These are phyloP conservation scores for Coemansia sp. DNA, from an alignment of 371 early-diverging fungal species.

Conservation along the genomic window DNA sequence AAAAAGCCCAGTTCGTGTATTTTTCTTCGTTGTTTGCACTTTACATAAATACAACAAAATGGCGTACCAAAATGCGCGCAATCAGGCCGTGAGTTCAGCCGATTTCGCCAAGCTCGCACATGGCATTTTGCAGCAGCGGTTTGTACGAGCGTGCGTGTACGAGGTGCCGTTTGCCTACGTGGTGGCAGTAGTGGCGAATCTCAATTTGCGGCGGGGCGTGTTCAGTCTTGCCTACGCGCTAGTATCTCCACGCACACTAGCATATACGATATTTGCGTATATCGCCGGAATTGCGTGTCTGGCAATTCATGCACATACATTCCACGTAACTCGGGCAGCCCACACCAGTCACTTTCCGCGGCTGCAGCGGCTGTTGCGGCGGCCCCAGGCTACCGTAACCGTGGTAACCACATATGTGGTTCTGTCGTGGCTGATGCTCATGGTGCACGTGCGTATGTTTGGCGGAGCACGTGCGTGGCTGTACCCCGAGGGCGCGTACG, in stretches of 20 bases:
- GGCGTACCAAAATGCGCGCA: slow-evolving; percentile 30
- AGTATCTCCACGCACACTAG: slow-evolving; percentile 34
- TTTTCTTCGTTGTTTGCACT: neutral
- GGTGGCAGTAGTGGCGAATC: slow-evolving; percentile 31
- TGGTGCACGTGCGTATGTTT: slow-evolving; percentile 30
- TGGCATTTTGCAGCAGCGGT: slow-evolving; percentile 32
- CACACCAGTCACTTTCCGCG: slow-evolving; percentile 40
- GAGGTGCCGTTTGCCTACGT: slow-evolving; percentile 37
- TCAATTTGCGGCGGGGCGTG: slow-evolving; percentile 23
- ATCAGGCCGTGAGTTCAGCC: slow-evolving; percentile 34
- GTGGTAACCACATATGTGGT: slow-evolving; percentile 14
- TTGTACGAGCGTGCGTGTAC: slow-evolving; percentile 45
- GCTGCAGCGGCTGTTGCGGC: slow-evolving; percentile 45
- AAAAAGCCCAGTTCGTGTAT: neutral
- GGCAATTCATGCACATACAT: slow-evolving; percentile 23
- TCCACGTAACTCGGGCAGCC: slow-evolving; percentile 33
- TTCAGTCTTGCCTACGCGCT: slow-evolving; percentile 24
- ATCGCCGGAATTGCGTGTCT: slow-evolving; percentile 21
- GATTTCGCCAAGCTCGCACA: slow-evolving; percentile 45
- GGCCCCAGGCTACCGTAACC: slow-evolving; percentile 17
- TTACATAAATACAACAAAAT: slow-evolving; percentile 2
- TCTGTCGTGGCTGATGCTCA: slow-evolving; percentile 22
- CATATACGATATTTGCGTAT: slow-evolving; percentile 31
- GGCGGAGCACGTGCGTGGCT: slow-evolving; percentile 43
- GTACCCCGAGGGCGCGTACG: slow-evolving; percentile 42